Base-by-base conservation (phyloP, 2,329 filamentous ascomycete genomes). In the Aspergillus jensenii region DNA sequence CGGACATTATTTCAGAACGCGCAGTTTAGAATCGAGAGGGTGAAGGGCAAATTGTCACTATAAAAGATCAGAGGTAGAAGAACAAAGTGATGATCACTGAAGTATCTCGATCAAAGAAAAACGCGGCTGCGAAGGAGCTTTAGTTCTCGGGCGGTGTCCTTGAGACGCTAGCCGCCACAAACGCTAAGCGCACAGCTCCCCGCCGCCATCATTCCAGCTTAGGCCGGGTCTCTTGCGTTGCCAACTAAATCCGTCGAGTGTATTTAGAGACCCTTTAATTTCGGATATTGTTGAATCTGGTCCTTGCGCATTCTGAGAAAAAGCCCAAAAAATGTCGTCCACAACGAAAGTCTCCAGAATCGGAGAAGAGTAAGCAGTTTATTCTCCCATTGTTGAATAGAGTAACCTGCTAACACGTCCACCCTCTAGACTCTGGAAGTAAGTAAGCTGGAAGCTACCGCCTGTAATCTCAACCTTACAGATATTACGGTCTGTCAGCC, bases 351-450 rank as follows among this genome's bases (percentile, higher is more conserved):
- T 86, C 64, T 84, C 87, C 62, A 84, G 88, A 64, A 78, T 90
- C 74, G 88, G 88, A 69, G 88, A 91, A 84, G 88, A 91, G 88
- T 90, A 80, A 81, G 87, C 76, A 17, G 25, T 39, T 51, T 55
- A 44, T 27, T 11, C 44, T 46, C 31, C 31, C 31, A 21, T 3
- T n/a, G 9, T 17, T 31, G 27, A 21, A 47, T 37, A 39, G 21
- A 50, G 12, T 35, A 46, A 50, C 55, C 59, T 52, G 40, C 61
- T 72, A 69, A 68, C 69, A 62, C 68, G 6, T 33, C 15, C 8
- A 63, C 71, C 71, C 74, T 59, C 68, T 62, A 96, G 91, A 75
- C 90, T 96, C 67, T 96, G 91, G 91, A 96, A 96, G 91, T 96
- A 82, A 86, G 90, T 82, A 63, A 63, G 52, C 64, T 51, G 52